Conservation (phyloP, 2,329 filamentous ascomycete genomes). For the Colletotrichum orchidophilum region DNA sequence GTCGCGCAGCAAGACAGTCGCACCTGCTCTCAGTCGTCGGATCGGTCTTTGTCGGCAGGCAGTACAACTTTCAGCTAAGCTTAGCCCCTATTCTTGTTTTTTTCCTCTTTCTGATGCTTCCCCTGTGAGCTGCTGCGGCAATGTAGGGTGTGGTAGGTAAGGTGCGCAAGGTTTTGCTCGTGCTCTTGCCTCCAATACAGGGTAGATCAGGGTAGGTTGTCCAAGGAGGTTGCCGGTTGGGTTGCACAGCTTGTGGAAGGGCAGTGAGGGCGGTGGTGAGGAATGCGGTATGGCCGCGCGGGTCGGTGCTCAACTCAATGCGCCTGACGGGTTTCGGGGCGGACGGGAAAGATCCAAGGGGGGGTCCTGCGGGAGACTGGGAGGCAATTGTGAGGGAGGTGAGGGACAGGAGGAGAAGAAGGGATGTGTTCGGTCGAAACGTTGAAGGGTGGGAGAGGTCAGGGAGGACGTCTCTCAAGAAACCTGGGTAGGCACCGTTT, state of each 20-base stretch:
- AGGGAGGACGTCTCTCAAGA: slow-evolving; percentile 9
- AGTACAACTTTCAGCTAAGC: slow-evolving; percentile 18
- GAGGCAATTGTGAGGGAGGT: background rate
- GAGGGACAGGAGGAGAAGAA: slow-evolving; percentile 14
- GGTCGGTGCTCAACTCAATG: slow-evolving; percentile 34
- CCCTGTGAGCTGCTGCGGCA: no score
- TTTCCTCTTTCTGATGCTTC: background rate
- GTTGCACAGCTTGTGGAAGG: background rate
- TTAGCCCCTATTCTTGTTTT: slow-evolving; percentile 22
- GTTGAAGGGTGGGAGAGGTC: slow-evolving; percentile 17
- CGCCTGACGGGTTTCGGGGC: slow-evolving; percentile 33
- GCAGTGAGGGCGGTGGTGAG: background rate
- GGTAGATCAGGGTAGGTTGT: background rate
- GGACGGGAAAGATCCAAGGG: slow-evolving; percentile 18
- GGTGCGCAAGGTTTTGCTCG: slow-evolving; percentile 2
- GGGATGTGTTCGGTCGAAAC: slow-evolving; percentile 30
- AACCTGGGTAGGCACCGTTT: slow-evolving; percentile 30
- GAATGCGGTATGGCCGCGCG: slow-evolving; percentile 15
- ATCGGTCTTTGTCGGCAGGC: slow-evolving; percentile 12
- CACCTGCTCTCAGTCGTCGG: slow-evolving; percentile 12
- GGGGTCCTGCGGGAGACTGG: background rate
- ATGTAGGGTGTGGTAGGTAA: no score
- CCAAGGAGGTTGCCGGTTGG: slow-evolving; percentile 17
- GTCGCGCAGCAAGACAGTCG: slow-evolving; percentile 8
- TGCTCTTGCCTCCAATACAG: background rate